Evolutionary conservation across 345 rosid genomes (phyloP).

Genomic region (Euphorbia tirucalli): DNA sequence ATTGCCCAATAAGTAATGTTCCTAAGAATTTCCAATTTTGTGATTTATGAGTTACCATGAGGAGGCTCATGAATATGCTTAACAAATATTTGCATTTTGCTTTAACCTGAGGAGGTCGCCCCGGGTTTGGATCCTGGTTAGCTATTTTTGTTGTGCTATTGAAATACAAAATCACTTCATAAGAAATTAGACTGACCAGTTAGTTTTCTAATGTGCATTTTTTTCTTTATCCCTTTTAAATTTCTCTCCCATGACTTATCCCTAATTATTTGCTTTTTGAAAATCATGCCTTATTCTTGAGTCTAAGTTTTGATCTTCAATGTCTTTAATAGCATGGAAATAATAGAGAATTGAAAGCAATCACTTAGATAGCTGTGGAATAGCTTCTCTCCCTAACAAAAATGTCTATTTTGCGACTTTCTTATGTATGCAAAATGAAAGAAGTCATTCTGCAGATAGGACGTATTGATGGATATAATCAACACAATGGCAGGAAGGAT

Average conservation of each 20-base stretch:
- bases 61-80: not conserved
- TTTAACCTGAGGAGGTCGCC: not conserved
- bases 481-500: conserved; percentile 52
- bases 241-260: not conserved
- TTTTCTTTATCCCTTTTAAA: not conserved
- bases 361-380: too few species aligned
- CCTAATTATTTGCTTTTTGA: not conserved
- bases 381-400: not conserved
- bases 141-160: not conserved
- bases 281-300: not conserved
- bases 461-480: conserved; percentile 63
- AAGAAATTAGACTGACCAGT: not conserved
- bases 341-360: not conserved
- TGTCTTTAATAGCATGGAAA: not conserved
- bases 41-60: not conserved
- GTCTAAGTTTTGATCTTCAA: not conserved
- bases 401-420: not conserved
- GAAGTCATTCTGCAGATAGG: conserved; percentile 48
- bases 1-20: not conserved
- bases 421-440: not conserved
- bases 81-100: not conserved
- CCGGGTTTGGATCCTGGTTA: not conserved
- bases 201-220: too few species aligned
- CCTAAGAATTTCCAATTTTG: not conserved
- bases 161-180: not conserved